Evolutionary conservation across 2,329 filamentous ascomycete genomes (phyloP).

Genomic region (Pseudophaeomoniella oleicola): DNA sequence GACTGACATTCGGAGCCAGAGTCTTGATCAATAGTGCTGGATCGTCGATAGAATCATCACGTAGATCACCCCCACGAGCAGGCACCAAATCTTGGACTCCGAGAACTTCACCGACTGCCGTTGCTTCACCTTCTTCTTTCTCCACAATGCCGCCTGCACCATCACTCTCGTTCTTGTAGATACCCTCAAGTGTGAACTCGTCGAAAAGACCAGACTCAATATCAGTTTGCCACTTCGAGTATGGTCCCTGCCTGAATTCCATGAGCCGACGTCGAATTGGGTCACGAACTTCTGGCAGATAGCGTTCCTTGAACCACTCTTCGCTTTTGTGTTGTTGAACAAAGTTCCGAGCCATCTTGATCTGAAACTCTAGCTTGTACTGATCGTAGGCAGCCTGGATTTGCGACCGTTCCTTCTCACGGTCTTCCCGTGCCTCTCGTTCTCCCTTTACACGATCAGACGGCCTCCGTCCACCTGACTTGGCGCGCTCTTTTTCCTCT

Average conservation of each 20-base stretch:
- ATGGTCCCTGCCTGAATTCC: constrained; percentile 64
- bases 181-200: constrained; percentile 84
- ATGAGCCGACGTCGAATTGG: constrained; percentile 60
- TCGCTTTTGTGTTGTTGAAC: constrained; percentile 86
- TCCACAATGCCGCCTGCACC: constrained; percentile 73
- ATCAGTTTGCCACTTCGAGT: constrained; percentile 80
- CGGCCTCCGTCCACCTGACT: constrained; percentile 41
- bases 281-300: constrained; percentile 69
- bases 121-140: constrained; percentile 91
- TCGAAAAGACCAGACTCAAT: constrained; percentile 77
- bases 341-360: constrained; percentile 72
- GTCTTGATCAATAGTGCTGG: constrained; percentile 96
- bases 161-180: constrained; percentile 86
- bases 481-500: constrained; percentile 47
- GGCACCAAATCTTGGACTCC: constrained; percentile 85
- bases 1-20: constrained; percentile 87
- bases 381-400: constrained; percentile 51
- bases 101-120: constrained; percentile 78
- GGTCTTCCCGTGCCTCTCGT: constrained; percentile 46
- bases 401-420: constrained; percentile 46
- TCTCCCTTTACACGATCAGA: constrained; percentile 45
- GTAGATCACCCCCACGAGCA: constrained; percentile 66
- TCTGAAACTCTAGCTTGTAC: constrained; percentile 51
- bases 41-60: constrained; percentile 76
- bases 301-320: constrained; percentile 96